These are phyloP conservation scores for Monosporascus cannonballus DNA, from an alignment of 2,329 filamentous ascomycete genomes.

Conservation along the genomic window DNA sequence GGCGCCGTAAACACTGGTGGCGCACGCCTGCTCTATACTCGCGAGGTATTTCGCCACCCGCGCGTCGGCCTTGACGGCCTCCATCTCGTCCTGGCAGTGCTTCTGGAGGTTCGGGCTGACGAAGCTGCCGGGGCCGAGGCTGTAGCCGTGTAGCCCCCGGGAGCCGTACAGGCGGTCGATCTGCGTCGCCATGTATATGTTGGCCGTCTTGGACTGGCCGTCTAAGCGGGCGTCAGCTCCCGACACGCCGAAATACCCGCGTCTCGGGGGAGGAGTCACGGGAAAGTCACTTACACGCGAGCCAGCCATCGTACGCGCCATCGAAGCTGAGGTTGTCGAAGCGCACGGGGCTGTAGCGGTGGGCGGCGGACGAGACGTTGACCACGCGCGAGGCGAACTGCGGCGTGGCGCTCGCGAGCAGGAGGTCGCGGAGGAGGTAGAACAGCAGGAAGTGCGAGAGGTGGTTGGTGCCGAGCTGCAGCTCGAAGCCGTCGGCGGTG, in stretches of 20 bases:
- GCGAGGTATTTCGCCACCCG: slow-evolving; percentile 20
- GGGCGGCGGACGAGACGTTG: slow-evolving; percentile 34
- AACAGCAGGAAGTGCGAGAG: slow-evolving; percentile 49
- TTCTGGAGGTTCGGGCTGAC: slow-evolving; percentile 23
- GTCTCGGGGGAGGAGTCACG: not conserved
- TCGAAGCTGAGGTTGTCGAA: slow-evolving; percentile 35
- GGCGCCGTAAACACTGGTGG: slow-evolving; percentile 37
- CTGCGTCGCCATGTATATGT: slow-evolving; percentile 41
- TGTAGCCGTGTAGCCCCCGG: slow-evolving; percentile 33
- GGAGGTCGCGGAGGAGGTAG: slow-evolving; percentile 37
- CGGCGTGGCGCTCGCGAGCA: slow-evolving; percentile 35
- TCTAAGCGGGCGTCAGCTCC: slow-evolving; percentile 27
- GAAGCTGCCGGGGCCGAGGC: slow-evolving; percentile 40
- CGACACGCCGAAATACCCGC: not conserved
- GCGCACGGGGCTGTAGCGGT: slow-evolving; percentile 28
- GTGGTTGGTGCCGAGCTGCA: slow-evolving; percentile 48
- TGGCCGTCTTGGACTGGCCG: slow-evolving; percentile 38
- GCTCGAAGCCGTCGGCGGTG: slow-evolving; percentile 43
- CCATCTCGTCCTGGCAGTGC: slow-evolving; percentile 17
- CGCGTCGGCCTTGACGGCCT: slow-evolving; percentile 2
- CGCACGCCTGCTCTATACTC: slow-evolving; percentile 34
- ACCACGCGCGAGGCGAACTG: slow-evolving; percentile 40
- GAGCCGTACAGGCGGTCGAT: slow-evolving; percentile 39
- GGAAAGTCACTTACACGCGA: slow-evolving; percentile 9
- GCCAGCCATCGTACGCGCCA: slow-evolving; percentile 23